Evolutionary conservation across 2,329 filamentous ascomycete genomes (phyloP), one percentile per base, ranked within the genome.

Genomic region (Pseudofabraea citricarpa): DNA sequence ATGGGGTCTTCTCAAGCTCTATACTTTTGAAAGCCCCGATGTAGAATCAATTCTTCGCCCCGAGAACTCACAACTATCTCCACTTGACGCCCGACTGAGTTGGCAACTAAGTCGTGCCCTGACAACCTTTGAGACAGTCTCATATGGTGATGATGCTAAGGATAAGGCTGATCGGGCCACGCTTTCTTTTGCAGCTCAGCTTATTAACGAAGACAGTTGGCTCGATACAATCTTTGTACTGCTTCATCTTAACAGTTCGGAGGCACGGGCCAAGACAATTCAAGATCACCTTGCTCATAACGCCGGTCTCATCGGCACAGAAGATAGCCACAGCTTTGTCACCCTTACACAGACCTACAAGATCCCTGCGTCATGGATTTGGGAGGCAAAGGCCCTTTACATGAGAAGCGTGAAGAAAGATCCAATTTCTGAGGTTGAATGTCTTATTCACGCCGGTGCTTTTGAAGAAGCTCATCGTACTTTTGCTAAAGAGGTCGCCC

Each of bases 1-100:
- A 1, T 95, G 91, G 85, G 86, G 89, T 10, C 74, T 98, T 0
- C 68, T 98, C 39, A 88, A 87, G 61, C 72, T 95, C 4, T 94
- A 90, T 56, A 79, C 88, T 1, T 70, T 68, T n/a, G 70, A 79
- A n/a, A 65, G 68, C 10, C 71, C 67, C 33, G 71, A 75, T 38
- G 61, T 94, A 3, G 87, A 88, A 54, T 78, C 83, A 26, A 74
- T 90, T 13, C 68, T 96, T 23, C 77, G 83, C 12, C 87, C 90
- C 0, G 81, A 88, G 56, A 88, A 88, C 51, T 80, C 86, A 1
- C 85, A 87, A 47, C 74, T 87, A 10, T 84, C 86, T 24, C 81
- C 84, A 3, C 69, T 94, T 39, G 83, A 90, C 52, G 80, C 82
- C 52, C 79, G 90, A 9, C 69, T 95, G 12, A 81, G 80, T 24